A percentile compares a stretch with the other conserved stretches of the same genome.
Evolutionary conservation across 202 grass and related monocot genomes (phyloP).

Genomic region (Elaeis oleifera): DNA sequence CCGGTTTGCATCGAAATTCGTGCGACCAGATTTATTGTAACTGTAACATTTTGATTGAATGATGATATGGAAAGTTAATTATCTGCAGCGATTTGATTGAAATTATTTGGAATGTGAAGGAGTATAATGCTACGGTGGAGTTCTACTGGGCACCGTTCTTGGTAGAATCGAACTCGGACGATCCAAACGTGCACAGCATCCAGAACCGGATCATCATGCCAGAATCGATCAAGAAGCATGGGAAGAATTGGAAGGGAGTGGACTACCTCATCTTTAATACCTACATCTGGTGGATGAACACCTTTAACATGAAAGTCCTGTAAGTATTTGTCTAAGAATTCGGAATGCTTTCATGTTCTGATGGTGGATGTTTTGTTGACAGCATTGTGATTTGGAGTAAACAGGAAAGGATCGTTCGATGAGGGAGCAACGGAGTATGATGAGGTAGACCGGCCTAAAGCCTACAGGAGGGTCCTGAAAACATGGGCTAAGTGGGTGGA

Average conservation of each 20-base stretch:
- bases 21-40: too few species aligned
- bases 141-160: constrained; percentile 92
- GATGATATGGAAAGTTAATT: too few species aligned
- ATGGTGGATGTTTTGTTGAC: too few species aligned
- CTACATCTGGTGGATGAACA: constrained; percentile 98
- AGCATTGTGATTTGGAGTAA: constrained; percentile 17
- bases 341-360: too few species aligned
- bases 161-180: constrained; percentile 89
- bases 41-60: too few species aligned
- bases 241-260: constrained; percentile 65
- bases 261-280: constrained; percentile 96
- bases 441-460: constrained; percentile 52
- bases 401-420: constrained; percentile 40
- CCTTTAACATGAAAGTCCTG: constrained; percentile 72
- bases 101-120: constrained; percentile 36
- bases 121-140: constrained; percentile 78
- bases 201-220: constrained; percentile 66
- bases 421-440: constrained; percentile 52
- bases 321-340: constrained; percentile 21
- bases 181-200: constrained; percentile 78
- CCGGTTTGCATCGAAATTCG: too few species aligned
- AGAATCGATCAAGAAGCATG: constrained; percentile 61
- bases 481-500: constrained; percentile 86
- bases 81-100: too few species aligned
- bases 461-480: constrained; percentile 59